Percentiles rank a stretch among this genome's conserved stretches.
phyloP scores from a whole-genome alignment of 2,329 filamentous ascomycete genomes.

The Fusarium acutatum region DNA sequence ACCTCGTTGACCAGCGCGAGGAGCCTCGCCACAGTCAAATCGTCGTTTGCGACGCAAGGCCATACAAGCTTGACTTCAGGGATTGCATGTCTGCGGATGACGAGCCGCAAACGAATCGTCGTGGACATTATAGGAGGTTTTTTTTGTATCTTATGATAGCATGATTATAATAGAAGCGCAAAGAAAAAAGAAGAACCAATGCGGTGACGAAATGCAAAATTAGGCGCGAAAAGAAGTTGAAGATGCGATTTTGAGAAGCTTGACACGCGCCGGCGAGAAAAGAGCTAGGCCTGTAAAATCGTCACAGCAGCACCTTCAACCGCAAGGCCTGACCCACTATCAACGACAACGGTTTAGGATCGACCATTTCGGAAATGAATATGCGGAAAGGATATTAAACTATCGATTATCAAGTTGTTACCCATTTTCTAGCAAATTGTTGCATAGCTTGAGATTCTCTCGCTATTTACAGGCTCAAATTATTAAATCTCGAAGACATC shows the following conservation, averaged over 20 bases:
- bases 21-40: constrained; percentile 78
- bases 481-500: background rate
- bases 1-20: constrained; percentile 81
- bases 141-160: constrained; percentile 12
- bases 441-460: background rate
- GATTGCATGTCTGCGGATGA: constrained; percentile 76
- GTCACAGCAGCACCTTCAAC: constrained; percentile 2
- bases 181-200: background rate
- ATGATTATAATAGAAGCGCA: constrained; percentile 5
- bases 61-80: constrained; percentile 78
- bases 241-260: constrained; percentile 27
- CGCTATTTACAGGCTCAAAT: background rate
- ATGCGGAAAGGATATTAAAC: background rate
- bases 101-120: constrained; percentile 74
- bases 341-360: background rate
- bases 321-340: constrained; percentile 4
- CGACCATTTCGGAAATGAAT: background rate
- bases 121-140: constrained; percentile 40
- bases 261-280: constrained; percentile 21
- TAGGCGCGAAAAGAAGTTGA: constrained; percentile 6
- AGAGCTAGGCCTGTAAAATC: constrained; percentile 12
- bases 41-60: constrained; percentile 64
- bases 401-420: background rate
- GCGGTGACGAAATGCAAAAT: background rate
- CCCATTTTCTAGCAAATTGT: background rate